Base-by-base conservation (phyloP, 2,329 filamentous ascomycete species). In the Magnaporthiopsis rhizophila region DNA sequence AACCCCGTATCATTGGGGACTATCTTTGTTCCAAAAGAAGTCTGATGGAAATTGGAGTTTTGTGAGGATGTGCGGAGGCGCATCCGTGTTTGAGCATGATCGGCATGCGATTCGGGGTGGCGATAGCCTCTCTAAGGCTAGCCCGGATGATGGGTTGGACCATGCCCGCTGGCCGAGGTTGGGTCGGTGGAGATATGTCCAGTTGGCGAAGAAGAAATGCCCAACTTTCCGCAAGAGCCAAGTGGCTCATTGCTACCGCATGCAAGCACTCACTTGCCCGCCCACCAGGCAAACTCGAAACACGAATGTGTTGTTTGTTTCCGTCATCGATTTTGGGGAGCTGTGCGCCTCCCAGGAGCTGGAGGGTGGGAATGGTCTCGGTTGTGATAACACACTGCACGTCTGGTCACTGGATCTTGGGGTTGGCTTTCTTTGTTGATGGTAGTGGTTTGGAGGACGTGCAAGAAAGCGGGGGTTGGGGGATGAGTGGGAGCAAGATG, bases 121-220 rank as follows among this genome's bases (percentile, higher is more conserved):
- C 62, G 36, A 63, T 63, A 38, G 57, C 62, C 24, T 63, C 62
- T 26, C 45, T 15, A 36, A 28, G 56, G n/a, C 12, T 34, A 24
- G 30, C 53, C 15, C 53, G 59, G 56, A 57, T 34, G 32, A 36
- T 57, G 62, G 26, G 56, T n/a, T 63, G 62, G 62, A 45, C 53
- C 61, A 58, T 56, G 53, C 61, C 58, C 61, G 45, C 50, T 53
- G 45, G 50, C 38, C 36, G 28, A 11, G 56, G 50, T 28, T 32
- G 60, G 50, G 60, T 50, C 26, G 15, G 61, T 62, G 61, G 61
- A 62, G 61, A 62, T 62, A 57, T 62, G 7, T 21, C 45, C 21
- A 53, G 45, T 63, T 53, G 59, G 62, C 62, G 62, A 63, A 32
- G 30, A 13, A 58, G 18, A 28, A 53, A 53, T 11, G 45, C n/a